These are phyloP conservation scores for Ustilago vetiveriae DNA, from an alignment of 1,284 basidiomycete genomes.

Conservation along the genomic window DNA sequence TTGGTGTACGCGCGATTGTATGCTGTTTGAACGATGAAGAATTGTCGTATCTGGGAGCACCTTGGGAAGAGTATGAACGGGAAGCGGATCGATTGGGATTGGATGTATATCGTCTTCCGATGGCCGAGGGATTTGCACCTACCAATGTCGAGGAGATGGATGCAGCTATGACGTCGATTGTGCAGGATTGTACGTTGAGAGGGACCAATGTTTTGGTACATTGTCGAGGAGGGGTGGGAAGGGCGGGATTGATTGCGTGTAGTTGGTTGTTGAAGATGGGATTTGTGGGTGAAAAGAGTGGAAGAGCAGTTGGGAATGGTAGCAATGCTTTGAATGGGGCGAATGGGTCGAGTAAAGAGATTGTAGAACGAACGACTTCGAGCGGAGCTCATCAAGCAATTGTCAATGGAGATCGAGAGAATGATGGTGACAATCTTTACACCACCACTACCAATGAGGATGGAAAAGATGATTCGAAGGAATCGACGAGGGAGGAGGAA, in stretches of 20 bases:
- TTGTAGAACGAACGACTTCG: conserved; percentile 14
- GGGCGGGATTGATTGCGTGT: conserved; percentile 90
- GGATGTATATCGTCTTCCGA: conserved; percentile 81
- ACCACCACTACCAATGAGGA: too few relatives aligned
- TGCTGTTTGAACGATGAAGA: conserved; percentile 91
- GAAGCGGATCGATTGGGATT: conserved; percentile 76
- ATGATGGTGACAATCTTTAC: not conserved
- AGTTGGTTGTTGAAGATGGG: conserved; percentile 94
- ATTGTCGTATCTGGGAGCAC: conserved; percentile 81
- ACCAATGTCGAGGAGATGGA: conserved; percentile 83
- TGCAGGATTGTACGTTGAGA: conserved; percentile 78
- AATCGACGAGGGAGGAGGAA: too few relatives aligned
- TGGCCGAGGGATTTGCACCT: conserved; percentile 89
- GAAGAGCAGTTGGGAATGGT: not conserved
- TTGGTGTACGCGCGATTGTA: conserved; percentile 82
- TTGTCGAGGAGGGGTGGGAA: conserved; percentile 92
- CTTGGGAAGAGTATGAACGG: conserved; percentile 80
- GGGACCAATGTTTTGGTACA: conserved; percentile 84
- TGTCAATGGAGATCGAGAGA: not conserved
- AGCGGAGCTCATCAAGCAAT: not conserved
- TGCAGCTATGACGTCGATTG: conserved; percentile 76
- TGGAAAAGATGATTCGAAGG: too few relatives aligned
- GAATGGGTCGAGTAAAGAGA: conserved; percentile 6
- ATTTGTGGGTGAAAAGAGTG: conserved; percentile 69
- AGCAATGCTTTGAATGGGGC: not conserved